phyloP scores from a whole-genome alignment of 768 basidiomycete species.

The Dentipellis fragilis region DNA sequence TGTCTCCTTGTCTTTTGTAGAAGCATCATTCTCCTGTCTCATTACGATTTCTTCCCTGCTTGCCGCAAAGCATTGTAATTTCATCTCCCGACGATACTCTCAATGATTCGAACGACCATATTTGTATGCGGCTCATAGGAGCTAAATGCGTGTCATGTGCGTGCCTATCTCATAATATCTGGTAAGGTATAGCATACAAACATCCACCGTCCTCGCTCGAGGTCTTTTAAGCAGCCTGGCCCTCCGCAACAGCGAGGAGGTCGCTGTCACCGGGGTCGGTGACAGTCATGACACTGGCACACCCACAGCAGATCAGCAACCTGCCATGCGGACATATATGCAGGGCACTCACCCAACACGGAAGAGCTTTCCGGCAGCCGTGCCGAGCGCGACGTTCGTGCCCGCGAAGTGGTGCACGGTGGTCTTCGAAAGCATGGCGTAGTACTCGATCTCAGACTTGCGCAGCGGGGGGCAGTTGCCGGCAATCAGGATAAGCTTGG shows the following conservation, averaged over 20 bases:
- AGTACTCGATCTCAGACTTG: conserved; percentile 99
- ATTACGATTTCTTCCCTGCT: not conserved
- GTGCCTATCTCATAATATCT: conserved; percentile 10
- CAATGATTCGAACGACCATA: too few species aligned
- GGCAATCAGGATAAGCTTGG: conserved; percentile 97
- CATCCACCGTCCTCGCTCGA: not conserved
- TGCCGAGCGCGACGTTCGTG: conserved; percentile 96
- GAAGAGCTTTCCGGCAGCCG: conserved; percentile 98
- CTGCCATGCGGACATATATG: not conserved
- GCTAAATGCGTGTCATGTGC: not conserved
- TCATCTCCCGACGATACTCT: too few species aligned
- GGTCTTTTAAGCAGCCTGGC: conserved; percentile 43
- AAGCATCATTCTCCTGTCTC: not conserved
- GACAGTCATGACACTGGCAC: conserved; percentile 87
- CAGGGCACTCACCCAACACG: conserved; percentile 71
- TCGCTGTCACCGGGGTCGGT: conserved; percentile 95
- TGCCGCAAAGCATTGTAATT: not conserved
- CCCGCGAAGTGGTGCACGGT: conserved; percentile 97
- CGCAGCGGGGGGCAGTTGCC: conserved; percentile 98
- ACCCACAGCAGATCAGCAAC: conserved; percentile 1
- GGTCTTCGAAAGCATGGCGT: conserved; percentile 99
- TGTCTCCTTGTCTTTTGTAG: conserved; percentile 65
- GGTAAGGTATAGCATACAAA: conserved; percentile 14
- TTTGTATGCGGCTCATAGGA: too few species aligned
- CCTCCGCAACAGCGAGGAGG: conserved; percentile 80